Percentiles rank a stretch among this genome's conserved stretches.
These are phyloP conservation scores for Mimosa bimucronata DNA, from an alignment of 306 rosid species.

Conservation along the genomic window DNA sequence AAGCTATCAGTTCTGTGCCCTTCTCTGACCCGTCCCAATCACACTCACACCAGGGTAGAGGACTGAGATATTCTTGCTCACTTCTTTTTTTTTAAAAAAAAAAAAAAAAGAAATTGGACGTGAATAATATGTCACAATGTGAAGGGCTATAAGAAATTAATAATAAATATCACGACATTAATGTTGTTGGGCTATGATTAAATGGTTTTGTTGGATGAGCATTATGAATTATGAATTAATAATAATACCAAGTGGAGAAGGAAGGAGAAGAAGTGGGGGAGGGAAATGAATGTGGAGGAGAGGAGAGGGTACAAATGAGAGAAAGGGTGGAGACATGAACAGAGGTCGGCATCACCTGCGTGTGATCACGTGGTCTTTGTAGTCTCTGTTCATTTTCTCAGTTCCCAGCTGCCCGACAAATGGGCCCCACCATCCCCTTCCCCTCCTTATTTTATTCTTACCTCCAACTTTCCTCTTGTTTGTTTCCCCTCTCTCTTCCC, in stretches of 20 bases:
- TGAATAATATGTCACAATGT: background rate
- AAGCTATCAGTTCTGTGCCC: slow-evolving; percentile 35
- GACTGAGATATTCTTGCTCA: slow-evolving; percentile 30
- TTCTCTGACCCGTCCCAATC: slow-evolving; percentile 30
- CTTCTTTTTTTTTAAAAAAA: background rate
- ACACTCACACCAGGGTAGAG: slow-evolving; percentile 25
- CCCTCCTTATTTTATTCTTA: background rate
- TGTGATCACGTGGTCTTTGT: slow-evolving; percentile 39
- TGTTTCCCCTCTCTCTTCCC: no score
- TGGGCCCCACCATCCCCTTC: slow-evolving; percentile 19
- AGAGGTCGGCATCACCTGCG: slow-evolving; percentile 39
- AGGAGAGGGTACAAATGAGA: background rate
- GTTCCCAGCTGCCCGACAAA: slow-evolving; percentile 21
- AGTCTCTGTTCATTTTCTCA: slow-evolving; percentile 1
- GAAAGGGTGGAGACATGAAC: slow-evolving; percentile 17
- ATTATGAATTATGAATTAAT: no score
- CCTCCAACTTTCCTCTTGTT: background rate
- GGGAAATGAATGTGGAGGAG: background rate
- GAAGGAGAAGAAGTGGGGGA: background rate
- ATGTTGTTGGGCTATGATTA: background rate
- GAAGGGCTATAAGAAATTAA: no score
- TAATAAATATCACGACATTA: no score
- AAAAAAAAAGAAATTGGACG: no score
- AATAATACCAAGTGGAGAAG: no score
- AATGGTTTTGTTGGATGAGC: background rate